Conservation (phyloP, 148 eudicot genomes). For the Pharnaceum exiguum region DNA sequence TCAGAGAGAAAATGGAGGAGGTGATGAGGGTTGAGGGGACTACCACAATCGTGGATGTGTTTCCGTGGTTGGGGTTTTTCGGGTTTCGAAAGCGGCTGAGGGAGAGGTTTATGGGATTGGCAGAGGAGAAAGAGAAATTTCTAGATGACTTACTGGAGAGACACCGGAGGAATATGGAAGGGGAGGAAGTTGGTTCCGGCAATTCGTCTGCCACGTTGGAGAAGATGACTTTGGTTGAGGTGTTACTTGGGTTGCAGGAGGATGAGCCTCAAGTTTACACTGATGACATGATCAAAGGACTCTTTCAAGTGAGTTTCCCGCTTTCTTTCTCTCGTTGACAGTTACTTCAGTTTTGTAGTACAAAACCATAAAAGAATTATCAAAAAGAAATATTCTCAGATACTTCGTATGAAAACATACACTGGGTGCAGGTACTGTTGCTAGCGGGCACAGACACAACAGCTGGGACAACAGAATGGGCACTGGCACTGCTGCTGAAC, state of each 20-base stretch:
- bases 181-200: neutral
- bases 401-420: neutral
- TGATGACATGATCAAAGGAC: constrained; percentile 30
- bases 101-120: constrained; percentile 6
- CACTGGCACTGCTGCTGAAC: constrained; percentile 32
- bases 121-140: constrained; percentile 17
- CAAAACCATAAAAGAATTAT: too few species aligned
- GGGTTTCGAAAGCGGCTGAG: constrained; percentile 7
- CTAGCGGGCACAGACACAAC: constrained; percentile 34
- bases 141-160: constrained; percentile 15
- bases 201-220: constrained; percentile 1
- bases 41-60: constrained; percentile 17
- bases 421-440: constrained; percentile 21
- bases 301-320: constrained; percentile 23
- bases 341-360: too few species aligned
- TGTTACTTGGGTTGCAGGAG: constrained; percentile 13
- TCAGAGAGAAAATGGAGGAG: constrained; percentile 7
- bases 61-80: constrained; percentile 16
- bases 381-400: neutral
- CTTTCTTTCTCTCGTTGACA: neutral
- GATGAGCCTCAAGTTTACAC: constrained; percentile 26
- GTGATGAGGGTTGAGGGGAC: constrained; percentile 27
- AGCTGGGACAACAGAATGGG: constrained; percentile 36
- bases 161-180: neutral
- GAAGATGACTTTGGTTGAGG: constrained; percentile 17